A percentile compares a stretch with the other conserved stretches of the same genome.
These are phyloP conservation scores for Penicillium vulpinum DNA, from an alignment of 2,329 filamentous ascomycete species.

Conservation along the genomic window DNA sequence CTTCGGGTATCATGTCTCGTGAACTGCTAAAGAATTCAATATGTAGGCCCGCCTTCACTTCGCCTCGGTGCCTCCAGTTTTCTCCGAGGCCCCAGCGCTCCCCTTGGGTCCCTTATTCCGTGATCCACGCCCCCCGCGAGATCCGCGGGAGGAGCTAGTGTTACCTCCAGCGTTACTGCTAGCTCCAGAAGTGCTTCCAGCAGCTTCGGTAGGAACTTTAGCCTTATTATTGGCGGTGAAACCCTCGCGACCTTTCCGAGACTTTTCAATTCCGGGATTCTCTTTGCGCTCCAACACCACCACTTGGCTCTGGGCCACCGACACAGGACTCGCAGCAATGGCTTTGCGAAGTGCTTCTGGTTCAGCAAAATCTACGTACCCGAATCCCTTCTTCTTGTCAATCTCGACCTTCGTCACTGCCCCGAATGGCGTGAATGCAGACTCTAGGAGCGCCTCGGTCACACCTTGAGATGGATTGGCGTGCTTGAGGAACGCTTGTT, in stretches of 20 bases:
- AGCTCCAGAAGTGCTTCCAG: background rate
- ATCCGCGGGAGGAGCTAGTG: conserved; percentile 21
- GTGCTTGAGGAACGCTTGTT: conserved; percentile 71
- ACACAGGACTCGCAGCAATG: conserved; percentile 75
- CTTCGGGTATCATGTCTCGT: conserved; percentile 10
- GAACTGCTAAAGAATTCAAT: conserved; percentile 1
- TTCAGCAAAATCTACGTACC: conserved; percentile 84
- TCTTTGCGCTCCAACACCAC: conserved; percentile 70
- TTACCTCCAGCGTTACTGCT: background rate
- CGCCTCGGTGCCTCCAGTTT: conserved; percentile 4
- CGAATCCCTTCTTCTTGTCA: conserved; percentile 91
- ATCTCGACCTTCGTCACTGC: conserved; percentile 79
- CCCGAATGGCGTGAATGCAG: conserved; percentile 73
- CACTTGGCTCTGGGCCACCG: conserved; percentile 80
- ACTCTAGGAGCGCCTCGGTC: conserved; percentile 75
- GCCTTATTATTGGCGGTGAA: conserved; percentile 13
- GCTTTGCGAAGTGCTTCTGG: conserved; percentile 73
- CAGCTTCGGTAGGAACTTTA: conserved; percentile 8
- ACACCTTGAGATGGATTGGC: conserved; percentile 89
- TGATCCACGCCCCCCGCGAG: conserved; percentile 25
- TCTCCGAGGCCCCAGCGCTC: conserved; percentile 3
- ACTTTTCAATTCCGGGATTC: conserved; percentile 35
- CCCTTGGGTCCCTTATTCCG: conserved; percentile 24
- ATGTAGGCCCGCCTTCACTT: background rate
- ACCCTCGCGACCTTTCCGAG: conserved; percentile 32